A percentile compares a stretch with the other conserved stretches of the same genome.
Evolutionary conservation across 2,329 filamentous ascomycete genomes (phyloP).

Genomic region (Ophiobolus disseminans): DNA sequence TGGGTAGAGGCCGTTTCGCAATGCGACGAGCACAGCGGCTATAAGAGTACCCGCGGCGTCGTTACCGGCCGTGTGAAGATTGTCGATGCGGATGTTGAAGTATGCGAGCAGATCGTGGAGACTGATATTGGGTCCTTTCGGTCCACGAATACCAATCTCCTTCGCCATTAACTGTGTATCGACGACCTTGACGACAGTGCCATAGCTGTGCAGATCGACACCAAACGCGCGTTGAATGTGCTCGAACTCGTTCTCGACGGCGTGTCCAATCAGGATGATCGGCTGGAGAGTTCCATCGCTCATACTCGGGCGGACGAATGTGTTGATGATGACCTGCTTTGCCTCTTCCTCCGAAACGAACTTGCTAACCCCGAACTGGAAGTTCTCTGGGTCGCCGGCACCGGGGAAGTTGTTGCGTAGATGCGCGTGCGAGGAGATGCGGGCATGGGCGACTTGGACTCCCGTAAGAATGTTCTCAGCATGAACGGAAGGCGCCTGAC

Average conservation of each 20-base stretch:
- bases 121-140: conserved; percentile 14
- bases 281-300: conserved; percentile 12
- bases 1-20: conserved; percentile 11
- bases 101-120: conserved; percentile 15
- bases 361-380: conserved; percentile 21
- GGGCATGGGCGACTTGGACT: conserved; percentile 18
- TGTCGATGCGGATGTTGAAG: conserved; percentile 14
- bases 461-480: conserved; percentile 16
- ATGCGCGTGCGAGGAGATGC: conserved; percentile 19
- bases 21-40: conserved; percentile 15
- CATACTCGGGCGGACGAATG: conserved; percentile 9
- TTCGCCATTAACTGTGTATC: conserved; percentile 26
- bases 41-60: conserved; percentile 22
- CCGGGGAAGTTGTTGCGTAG: conserved; percentile 18
- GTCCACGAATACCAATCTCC: conserved; percentile 7
- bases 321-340: conserved; percentile 6
- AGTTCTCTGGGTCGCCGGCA: conserved; percentile 18
- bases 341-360: conserved; percentile 17
- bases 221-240: conserved; percentile 16
- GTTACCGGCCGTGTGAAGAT: conserved; percentile 24
- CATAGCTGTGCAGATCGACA: conserved; percentile 11
- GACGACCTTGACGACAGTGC: conserved; percentile 24
- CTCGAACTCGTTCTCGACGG: conserved; percentile 15
- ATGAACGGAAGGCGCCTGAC: conserved; percentile 1
- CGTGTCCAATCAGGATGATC: conserved; percentile 28